Base-by-base conservation (phyloP, 768 basidiomycete species). In the Agrocybe pediades region DNA sequence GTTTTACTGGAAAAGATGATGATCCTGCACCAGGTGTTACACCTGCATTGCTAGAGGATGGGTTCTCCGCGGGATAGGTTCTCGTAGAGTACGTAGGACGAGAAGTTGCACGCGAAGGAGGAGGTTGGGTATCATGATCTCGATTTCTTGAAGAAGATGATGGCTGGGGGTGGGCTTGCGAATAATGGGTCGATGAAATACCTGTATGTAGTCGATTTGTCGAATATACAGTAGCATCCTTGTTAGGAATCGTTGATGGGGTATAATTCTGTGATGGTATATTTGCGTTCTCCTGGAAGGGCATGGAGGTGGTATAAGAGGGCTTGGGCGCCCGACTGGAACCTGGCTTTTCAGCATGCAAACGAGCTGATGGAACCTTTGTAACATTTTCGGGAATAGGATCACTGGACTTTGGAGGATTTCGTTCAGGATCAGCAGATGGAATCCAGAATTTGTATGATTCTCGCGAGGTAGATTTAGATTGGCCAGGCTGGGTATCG, bases 401-500 rank as follows among this genome's bases (percentile, higher is more conserved):
- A 27, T 50, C 33, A 36, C n/a, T 43, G 33, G 65, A 61, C 59
- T 64, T 68, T 53, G 67, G 49, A 56, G 62, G 57, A 55, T 53
- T 62, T 58, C 62, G 63, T 41, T 73, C 68, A 53, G 58, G 55
- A 54, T 68, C 61, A 48, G 57, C 43, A 43, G 55, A 56, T 24
- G 73, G 66, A 58, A 65, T 63, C 71, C 74, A 74, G 54, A 72
- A 67, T 64, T 72, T 71, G 59, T 69, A 71, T 27, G 69, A 55
- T 55, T 71, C 70, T 61, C 69, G 68, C 58, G 72, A 61, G 56
- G 70, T 63, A 63, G 74, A 62, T 68, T 73, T 78, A 53, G 68
- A 71, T 58, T 68, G 64, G 70, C 71, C 74, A 55, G 75, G 61
- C 59, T 74, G 75, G 68, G 70, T 71, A 60, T 78, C 77, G 66